phyloP scores from a whole-genome alignment of 441 rosid genomes.

The Pelargonium myrrhifolium region DNA sequence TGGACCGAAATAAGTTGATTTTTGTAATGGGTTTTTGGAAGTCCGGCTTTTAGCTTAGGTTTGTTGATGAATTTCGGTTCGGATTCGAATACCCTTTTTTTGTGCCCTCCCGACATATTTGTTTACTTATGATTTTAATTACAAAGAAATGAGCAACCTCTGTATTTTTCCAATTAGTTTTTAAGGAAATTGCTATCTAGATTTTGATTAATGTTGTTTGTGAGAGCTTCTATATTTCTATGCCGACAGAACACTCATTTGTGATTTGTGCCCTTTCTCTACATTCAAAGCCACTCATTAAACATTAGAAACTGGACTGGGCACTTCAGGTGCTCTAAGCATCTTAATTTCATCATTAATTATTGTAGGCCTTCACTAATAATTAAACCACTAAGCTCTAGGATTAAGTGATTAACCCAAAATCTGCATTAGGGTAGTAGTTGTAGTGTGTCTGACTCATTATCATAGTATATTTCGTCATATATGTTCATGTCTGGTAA shows the following conservation, averaged over 20 bases:
- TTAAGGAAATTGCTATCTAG: background rate
- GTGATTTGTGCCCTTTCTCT: background rate
- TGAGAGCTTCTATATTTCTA: background rate
- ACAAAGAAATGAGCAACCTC: background rate
- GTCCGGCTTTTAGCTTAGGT: background rate
- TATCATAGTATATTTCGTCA: background rate
- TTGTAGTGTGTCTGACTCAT: background rate
- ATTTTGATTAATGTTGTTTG: background rate
- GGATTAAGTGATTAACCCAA: background rate
- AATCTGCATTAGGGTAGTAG: background rate
- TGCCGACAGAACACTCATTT: too few species aligned
- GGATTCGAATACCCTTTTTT: background rate
- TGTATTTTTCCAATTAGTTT: background rate
- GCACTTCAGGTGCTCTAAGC: background rate
- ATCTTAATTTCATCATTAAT: background rate
- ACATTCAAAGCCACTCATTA: background rate
- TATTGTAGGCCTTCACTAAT: background rate
- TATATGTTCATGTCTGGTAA: background rate
- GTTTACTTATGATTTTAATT: background rate
- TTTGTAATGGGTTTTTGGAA: slow-evolving; percentile 2
- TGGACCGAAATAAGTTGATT: background rate
- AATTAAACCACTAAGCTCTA: background rate
- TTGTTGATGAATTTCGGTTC: background rate
- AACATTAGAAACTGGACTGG: background rate
- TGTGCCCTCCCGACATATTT: background rate